Evolutionary conservation across 2,329 filamentous ascomycete species (phyloP), one percentile per base, ranked within the genome.

Genomic region (Ascocoryne sarcoides): DNA sequence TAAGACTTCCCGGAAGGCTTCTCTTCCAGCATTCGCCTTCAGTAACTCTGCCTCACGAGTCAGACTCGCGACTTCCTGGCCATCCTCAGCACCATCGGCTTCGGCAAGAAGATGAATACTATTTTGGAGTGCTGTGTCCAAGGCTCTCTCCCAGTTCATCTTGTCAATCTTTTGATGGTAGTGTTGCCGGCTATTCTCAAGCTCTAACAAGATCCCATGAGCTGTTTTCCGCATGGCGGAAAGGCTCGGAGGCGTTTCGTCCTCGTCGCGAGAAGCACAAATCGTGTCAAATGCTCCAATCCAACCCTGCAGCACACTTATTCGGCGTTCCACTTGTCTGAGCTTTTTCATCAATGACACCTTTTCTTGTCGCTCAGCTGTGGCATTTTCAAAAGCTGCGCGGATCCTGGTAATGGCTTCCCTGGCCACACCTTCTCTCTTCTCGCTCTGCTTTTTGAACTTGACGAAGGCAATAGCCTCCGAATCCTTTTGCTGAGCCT

Each of bases 121-220:
- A 57, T 93, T 86, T 46, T 89, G 82, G 23, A 96, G 71, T 4
- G 92, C 92, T 1, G 86, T 86, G 55, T 94, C 89, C 45, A 98
- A 73, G 33, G 80, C 76, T 37, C 86, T 79, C 48, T 95, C 87
- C 92, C 92, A 98, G 48, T 82, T 84, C 34, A 73, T 78, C 60
- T 82, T 87, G 33, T 83, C 74, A 37, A 96, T 62, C 53, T 80
- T 81, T 57, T 95, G 85, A 57, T 94, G 87, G 48, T 90, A 84
- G 60, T 95, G 89, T 49, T 95, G 85, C 46, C 90, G 73, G 62
- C 88, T 95, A 52, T 82, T 77, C 61, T 96, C 90, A 33, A 98
- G 67, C 63, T 98, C 93, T 5, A 86, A 70, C 19, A 95, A 71
- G 31, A 96, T 89, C 1, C 90, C 92, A 42, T 86, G 78, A 0